A percentile compares a stretch with the other conserved stretches of the same genome.
Evolutionary conservation across 306 rosid species (phyloP).

Genomic region (Pyrus bretschneideri): DNA sequence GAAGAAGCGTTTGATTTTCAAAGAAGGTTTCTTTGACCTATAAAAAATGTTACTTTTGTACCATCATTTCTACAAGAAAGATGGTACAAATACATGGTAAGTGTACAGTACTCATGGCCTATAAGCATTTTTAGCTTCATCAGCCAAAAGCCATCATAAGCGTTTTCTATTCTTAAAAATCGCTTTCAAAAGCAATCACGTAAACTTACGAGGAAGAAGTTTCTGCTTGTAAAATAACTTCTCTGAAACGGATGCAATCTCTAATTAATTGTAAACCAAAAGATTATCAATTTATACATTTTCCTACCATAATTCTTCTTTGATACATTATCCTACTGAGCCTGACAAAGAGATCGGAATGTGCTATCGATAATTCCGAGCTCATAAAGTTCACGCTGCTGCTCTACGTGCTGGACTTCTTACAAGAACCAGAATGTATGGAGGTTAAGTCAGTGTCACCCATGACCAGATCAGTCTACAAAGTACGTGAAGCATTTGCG

Average conservation of each 20-base stretch:
- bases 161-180: neutral
- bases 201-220: neutral
- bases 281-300: neutral
- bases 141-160: neutral
- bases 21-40: no score
- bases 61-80: no score
- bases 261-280: neutral
- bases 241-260: neutral
- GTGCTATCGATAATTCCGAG: neutral
- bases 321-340: neutral
- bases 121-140: neutral
- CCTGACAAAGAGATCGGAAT: neutral
- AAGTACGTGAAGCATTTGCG: neutral
- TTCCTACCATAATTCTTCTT: neutral
- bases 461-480: neutral
- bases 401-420: constrained; percentile 1
- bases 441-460: constrained; percentile 9
- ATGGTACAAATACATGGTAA: no score
- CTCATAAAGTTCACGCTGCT: constrained; percentile 11
- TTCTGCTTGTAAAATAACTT: neutral
- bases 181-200: neutral
- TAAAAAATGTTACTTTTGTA: no score
- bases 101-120: no score
- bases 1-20: no score
- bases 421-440: constrained; percentile 25